Base-by-base conservation (phyloP, 768 basidiomycete genomes). In the Fomitopsis pulvina region DNA sequence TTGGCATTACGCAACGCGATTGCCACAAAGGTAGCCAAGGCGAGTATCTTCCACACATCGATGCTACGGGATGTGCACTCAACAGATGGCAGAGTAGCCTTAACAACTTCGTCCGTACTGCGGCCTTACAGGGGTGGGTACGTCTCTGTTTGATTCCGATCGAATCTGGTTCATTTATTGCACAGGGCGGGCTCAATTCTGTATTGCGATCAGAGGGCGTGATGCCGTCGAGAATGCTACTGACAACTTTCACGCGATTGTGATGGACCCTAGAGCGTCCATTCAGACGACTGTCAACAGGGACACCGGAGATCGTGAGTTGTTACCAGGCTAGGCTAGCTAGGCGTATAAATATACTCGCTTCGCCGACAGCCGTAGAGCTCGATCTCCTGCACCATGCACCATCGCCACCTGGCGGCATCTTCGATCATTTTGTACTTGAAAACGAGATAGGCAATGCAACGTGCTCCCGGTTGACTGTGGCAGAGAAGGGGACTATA, bases 1-100 rank as follows among this genome's bases (percentile, higher is more conserved):
- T 66, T 85, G 1, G 81, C 81, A 0, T 65, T 77, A 45, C 81
- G 82, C 0, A 72, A 73, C 53, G 80, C 81, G 7, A 68, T 64
- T 0, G 61, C 78, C 1, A 51, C 59, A 1, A 43, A 50, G 14
- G 70, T 73, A 11, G 73, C 68, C 0, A 81, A 83, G 50, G 79
- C 66, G 0, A 68, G 82, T 18, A 4, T 59, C 9, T 12, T 45
- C 34, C 34, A 14, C 18, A 6, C 16, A 6, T 5, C 11, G 16
- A 14, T 24, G 41, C 10, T 42, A 44, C 27, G 24, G 12, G 10
- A 12, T 44, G 25, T 27, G 26, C 8, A 44, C 25, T 27, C n/a
- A 21, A 6, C 18, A 14, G 7, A 4, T 11, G 40, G 8, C 47
- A 82, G 78, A 83, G 83, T 22, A 81, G 81, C 7, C 60, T 71